phyloP scores from a whole-genome alignment of 495 filamentous ascomycete genomes.

The Cenococcum geophilum region DNA sequence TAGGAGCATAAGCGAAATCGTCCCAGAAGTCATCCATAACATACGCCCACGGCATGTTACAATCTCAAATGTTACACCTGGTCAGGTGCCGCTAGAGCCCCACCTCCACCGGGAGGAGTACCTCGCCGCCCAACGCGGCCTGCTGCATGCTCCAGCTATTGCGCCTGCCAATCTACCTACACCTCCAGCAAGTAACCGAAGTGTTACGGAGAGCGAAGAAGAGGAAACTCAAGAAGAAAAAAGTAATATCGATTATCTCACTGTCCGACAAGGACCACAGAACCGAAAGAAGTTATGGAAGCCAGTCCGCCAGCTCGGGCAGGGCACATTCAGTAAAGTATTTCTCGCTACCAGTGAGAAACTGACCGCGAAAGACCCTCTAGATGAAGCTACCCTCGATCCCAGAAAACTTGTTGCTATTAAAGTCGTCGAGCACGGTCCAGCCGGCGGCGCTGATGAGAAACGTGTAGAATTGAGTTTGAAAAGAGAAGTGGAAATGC shows the following conservation, averaged over 20 bases:
- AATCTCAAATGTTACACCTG: slow-evolving; percentile 45
- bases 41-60: slow-evolving; percentile 63
- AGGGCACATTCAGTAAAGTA: slow-evolving; percentile 93
- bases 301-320: slow-evolving; percentile 72
- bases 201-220: slow-evolving; percentile 47
- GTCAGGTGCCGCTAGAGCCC: slow-evolving; percentile 32
- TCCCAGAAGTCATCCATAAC: slow-evolving; percentile 61
- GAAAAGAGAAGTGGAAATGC: slow-evolving; percentile 89
- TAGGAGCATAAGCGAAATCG: slow-evolving; percentile 82
- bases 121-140: slow-evolving; percentile 68
- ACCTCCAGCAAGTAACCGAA: slow-evolving; percentile 58
- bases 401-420: slow-evolving; percentile 77
- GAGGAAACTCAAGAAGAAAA: slow-evolving; percentile 44
- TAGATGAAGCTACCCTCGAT: slow-evolving; percentile 41
- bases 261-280: slow-evolving; percentile 53
- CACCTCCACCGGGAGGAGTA: slow-evolving; percentile 71
- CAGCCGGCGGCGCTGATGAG: slow-evolving; percentile 82
- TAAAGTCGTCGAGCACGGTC: slow-evolving; percentile 91
- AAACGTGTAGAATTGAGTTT: slow-evolving; percentile 85
- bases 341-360: slow-evolving; percentile 69
- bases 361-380: slow-evolving; percentile 36
- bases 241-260: slow-evolving; percentile 51
- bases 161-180: slow-evolving; percentile 47
- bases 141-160: slow-evolving; percentile 43
- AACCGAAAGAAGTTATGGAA: slow-evolving; percentile 60